A percentile compares a stretch with the other conserved stretches of the same genome.
Conservation (phyloP, 352 stramenopile genomes). For the Phytophthora uliginosa region DNA sequence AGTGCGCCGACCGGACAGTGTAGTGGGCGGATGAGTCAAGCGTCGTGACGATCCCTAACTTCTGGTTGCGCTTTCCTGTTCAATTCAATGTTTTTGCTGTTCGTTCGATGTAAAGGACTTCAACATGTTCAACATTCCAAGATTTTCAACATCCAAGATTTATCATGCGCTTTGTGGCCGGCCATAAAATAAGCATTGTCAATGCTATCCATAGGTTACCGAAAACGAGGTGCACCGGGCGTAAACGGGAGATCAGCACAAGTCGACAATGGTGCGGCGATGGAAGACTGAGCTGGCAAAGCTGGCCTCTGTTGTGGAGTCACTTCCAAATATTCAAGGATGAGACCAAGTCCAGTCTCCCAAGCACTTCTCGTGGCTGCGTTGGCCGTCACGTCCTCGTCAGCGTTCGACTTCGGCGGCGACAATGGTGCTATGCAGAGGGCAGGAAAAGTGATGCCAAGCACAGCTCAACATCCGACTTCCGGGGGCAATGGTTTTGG, state of each 20-base stretch:
- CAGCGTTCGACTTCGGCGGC: conserved; percentile 24
- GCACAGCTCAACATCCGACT: not conserved
- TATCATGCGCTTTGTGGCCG: conserved; percentile 5
- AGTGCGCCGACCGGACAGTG: not conserved
- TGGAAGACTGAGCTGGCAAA: conserved; percentile 2
- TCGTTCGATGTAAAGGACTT: conserved; percentile 1
- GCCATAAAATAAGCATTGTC: not conserved
- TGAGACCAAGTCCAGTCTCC: conserved; percentile 7
- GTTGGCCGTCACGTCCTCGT: conserved; percentile 17
- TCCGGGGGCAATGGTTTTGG: conserved; percentile 22
- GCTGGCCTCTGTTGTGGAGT: not conserved
- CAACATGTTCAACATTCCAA: conserved; percentile 3
- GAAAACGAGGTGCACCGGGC: not conserved
- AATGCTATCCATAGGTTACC: too few relatives aligned
- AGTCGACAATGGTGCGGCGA: not conserved
- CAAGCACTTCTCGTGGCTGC: conserved; percentile 18
- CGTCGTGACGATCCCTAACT: not conserved
- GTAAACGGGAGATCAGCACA: not conserved
- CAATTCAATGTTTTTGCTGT: not conserved
- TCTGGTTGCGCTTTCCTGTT: not conserved
- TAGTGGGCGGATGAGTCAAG: not conserved
- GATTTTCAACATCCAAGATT: conserved; percentile 7
- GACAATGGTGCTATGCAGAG: conserved; percentile 18
- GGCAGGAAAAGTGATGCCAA: conserved; percentile 21
- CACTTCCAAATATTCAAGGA: conserved; percentile 22